These are phyloP conservation scores for Xylariaceae sp. DNA, from an alignment of 2,329 filamentous ascomycete species.

Conservation along the genomic window DNA sequence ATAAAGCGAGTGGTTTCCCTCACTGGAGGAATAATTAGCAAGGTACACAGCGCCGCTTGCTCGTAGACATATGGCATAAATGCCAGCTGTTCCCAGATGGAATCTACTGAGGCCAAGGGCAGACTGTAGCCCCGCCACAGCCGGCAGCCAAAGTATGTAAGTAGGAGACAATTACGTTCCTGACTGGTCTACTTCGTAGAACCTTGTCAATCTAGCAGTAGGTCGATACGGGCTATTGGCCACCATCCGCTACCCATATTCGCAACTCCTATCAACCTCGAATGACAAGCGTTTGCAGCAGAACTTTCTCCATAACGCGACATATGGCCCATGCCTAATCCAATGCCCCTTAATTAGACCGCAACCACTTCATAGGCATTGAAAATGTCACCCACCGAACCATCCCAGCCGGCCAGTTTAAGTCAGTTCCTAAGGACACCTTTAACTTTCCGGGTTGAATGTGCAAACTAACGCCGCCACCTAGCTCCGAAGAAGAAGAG, in stretches of 20 bases:
- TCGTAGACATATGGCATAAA: not conserved
- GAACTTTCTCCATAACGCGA: constrained; percentile 12
- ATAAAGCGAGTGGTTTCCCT: not conserved
- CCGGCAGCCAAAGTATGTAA: constrained; percentile 20
- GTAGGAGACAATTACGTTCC: too few relatives aligned
- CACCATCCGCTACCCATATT: constrained; percentile 23
- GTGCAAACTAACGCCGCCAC: constrained; percentile 30
- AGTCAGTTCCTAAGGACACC: constrained; percentile 34
- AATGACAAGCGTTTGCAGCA: constrained; percentile 33
- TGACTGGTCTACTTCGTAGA: too few relatives aligned
- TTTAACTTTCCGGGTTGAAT: constrained; percentile 9
- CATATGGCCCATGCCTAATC: constrained; percentile 1
- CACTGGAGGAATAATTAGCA: not conserved
- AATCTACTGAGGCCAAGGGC: not conserved
- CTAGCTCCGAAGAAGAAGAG: constrained; percentile 61
- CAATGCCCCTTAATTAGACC: constrained; percentile 19
- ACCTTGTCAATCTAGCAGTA: constrained; percentile 25
- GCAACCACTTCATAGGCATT: constrained; percentile 20
- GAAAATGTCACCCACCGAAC: constrained; percentile 42
- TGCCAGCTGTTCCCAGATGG: constrained; percentile 15
- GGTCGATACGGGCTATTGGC: constrained; percentile 15
- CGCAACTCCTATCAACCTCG: constrained; percentile 23
- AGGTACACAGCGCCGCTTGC: not conserved
- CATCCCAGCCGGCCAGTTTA: constrained; percentile 37
- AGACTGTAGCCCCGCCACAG: constrained; percentile 23